Evolutionary conservation across 306 rosid species (phyloP), one percentile per base, ranked within the genome.

Genomic region (Ormosia semicastrata): DNA sequence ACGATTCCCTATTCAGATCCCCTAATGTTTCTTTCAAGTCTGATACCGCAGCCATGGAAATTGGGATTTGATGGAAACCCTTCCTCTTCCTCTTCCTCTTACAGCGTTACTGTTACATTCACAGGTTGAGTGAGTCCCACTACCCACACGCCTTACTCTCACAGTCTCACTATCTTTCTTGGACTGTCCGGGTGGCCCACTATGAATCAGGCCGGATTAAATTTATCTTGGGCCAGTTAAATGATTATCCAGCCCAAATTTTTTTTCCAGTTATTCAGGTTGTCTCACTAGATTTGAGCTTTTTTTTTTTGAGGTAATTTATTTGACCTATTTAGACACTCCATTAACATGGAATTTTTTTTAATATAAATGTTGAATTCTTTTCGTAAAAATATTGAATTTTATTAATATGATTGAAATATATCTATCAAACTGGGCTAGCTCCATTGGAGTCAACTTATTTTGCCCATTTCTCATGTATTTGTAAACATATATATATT

Each of bases 1-100:
- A 93, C 3, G 93, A 87, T 6, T 89, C 98, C 53, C 76, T 79
- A 74, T 92, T 77, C 8, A 95, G 88, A 40, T 87, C 89, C n/a
- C 97, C 98, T 1, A 95, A 36, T 15, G 78, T 73, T 57, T 75
- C 80, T 66, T 88, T 84, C 12, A 95, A 54, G 56, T 53, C 43
- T 15, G 50, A 43, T 24, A 60, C 34, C n/a, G 83, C 13, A 43
- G 88, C 94, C 97, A 94, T 92, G 66, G 87, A 13, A 49, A 57
- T 65, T 78, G n/a, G 24, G 13, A 50, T 14, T 10, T 13, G 24
- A 24, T 24, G 54, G 2, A 66, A 29, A 67, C 7, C 34, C 67
- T 57, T 62, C 4, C 2, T 7, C 43, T 8, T 53, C 34, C 6
- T 15, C 53, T 3, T 53, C 58, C 4, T 9, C 44, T 37, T 40